These are phyloP conservation scores for Neospermospora avenae DNA, from an alignment of 2,329 filamentous ascomycete species.

Conservation along the genomic window DNA sequence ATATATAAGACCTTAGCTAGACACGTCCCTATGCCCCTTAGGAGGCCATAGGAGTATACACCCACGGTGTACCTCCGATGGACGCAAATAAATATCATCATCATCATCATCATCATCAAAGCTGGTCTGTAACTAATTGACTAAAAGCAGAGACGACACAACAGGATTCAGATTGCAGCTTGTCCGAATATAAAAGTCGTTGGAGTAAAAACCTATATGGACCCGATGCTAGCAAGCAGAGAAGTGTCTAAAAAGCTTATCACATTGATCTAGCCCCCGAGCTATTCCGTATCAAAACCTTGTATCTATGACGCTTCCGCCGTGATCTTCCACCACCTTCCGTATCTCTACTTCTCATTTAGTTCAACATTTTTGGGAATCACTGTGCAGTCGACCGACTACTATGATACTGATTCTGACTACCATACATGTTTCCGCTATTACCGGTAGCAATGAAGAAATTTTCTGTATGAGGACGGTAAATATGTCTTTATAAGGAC, in stretches of 20 bases:
- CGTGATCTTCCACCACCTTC: no score
- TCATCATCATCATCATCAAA: background rate
- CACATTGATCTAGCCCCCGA: no score
- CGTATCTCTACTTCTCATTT: no score
- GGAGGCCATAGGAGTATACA: background rate
- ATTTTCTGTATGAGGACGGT: background rate
- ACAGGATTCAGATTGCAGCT: no score
- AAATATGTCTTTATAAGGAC: background rate
- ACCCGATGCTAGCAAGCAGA: no score
- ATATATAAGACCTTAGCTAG: background rate
- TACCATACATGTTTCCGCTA: background rate
- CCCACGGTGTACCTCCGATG: background rate
- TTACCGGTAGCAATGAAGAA: background rate
- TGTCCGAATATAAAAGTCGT: no score
- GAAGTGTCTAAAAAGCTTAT: no score
- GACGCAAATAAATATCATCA: background rate
- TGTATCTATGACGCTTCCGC: no score
- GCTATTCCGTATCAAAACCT: no score
- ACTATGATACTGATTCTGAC: conserved; percentile 4
- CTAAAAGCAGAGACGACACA: no score
- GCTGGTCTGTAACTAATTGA: no score
- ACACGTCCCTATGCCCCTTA: background rate
- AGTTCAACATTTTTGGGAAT: background rate
- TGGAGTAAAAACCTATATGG: no score
- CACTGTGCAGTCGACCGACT: background rate